phyloP scores from a whole-genome alignment of 164 flowering plant species.

The Pachysandra terminalis region DNA sequence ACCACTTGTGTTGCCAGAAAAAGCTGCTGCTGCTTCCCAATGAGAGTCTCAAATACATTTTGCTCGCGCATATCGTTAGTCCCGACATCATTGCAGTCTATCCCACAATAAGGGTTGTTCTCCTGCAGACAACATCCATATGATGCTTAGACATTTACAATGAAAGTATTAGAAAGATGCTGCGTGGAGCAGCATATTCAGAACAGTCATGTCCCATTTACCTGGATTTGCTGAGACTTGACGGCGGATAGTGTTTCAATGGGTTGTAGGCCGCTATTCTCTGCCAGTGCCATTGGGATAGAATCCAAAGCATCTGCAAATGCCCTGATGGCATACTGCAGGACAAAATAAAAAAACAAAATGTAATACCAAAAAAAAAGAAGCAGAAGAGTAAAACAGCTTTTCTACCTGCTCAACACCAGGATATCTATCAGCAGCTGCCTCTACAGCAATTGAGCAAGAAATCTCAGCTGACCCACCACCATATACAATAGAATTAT shows the following conservation, averaged over 20 bases:
- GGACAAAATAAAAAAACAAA: background rate
- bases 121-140: conserved; percentile 49
- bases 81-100: conserved; percentile 97
- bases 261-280: conserved; percentile 97
- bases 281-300: conserved; percentile 98
- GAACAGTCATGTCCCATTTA: conserved; percentile 13
- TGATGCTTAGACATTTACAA: background rate
- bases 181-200: background rate
- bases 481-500: conserved; percentile 94
- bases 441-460: conserved; percentile 94
- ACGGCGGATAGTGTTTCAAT: conserved; percentile 94
- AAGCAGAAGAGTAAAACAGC: background rate
- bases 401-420: conserved; percentile 94
- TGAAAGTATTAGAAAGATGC: background rate
- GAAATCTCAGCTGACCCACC: conserved; percentile 98
- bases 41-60: conserved; percentile 89
- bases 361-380: background rate
- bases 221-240: conserved; percentile 95
- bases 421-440: conserved; percentile 89
- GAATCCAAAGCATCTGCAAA: conserved; percentile 96
- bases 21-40: conserved; percentile 96
- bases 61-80: conserved; percentile 96
- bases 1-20: conserved; percentile 95
- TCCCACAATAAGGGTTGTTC: conserved; percentile 68
- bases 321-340: conserved; percentile 94